These are phyloP conservation scores for Nicotiana undulata DNA, from an alignment of 257 asterid species.

Conservation along the genomic window DNA sequence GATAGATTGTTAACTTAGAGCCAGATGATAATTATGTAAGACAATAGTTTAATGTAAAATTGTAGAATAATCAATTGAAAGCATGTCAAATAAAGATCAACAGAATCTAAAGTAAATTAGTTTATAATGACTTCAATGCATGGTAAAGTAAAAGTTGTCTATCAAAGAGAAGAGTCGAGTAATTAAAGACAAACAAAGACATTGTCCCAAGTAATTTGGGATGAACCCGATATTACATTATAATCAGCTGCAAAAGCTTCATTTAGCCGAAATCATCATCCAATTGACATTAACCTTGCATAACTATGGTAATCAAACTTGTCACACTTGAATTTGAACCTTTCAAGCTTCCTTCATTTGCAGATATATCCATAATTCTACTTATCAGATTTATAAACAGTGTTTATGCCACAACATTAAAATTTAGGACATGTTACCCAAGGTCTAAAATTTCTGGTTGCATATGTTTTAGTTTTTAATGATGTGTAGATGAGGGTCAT, in stretches of 20 bases:
- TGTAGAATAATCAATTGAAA: background rate
- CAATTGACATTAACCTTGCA: background rate
- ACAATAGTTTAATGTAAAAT: background rate
- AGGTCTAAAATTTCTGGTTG: background rate
- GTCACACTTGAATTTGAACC: background rate
- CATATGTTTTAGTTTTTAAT: background rate
- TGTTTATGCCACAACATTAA: background rate
- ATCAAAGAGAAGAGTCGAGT: background rate
- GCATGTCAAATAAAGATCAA: background rate
- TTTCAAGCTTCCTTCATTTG: background rate
- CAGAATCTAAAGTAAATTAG: background rate
- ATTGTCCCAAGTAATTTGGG: background rate
- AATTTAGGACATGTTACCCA: background rate
- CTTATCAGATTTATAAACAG: too few species aligned
- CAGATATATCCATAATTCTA: background rate
- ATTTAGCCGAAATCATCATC: background rate
- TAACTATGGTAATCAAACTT: background rate
- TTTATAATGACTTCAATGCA: background rate
- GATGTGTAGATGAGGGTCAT: conserved; percentile 14
- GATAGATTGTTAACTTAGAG: background rate
- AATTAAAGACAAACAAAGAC: background rate
- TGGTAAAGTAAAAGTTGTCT: background rate
- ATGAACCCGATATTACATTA: background rate
- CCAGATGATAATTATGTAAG: background rate
- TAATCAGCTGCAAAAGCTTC: background rate